These are phyloP conservation scores for Hyaloperonospora arabidopsidis DNA, from an alignment of 352 stramenopile species.

Conservation along the genomic window DNA sequence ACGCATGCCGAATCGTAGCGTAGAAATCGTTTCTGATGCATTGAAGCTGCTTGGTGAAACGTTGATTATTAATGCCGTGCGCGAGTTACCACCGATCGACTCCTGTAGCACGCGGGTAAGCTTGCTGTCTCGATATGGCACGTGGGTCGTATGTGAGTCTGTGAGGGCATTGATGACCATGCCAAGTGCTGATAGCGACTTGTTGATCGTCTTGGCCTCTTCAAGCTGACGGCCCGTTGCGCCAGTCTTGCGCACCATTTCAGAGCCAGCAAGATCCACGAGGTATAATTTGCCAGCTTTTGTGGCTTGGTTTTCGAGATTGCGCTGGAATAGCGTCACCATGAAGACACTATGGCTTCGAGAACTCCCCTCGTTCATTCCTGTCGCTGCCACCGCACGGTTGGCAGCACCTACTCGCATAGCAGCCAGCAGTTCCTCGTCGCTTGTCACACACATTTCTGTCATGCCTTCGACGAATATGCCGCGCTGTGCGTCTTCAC, in stretches of 20 bases:
- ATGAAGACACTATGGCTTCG: conserved; percentile 90
- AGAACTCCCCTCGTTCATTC: conserved; percentile 91
- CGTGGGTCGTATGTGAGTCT: conserved; percentile 63
- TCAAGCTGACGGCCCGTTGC: conserved; percentile 87
- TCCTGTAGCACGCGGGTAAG: conserved; percentile 90
- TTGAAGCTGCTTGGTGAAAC: conserved; percentile 88
- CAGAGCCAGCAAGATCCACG: conserved; percentile 90
- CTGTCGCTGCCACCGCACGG: conserved; percentile 82
- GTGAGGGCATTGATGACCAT: conserved; percentile 93
- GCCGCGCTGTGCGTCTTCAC: conserved; percentile 80
- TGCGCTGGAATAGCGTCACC: conserved; percentile 82
- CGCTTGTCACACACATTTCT: conserved; percentile 88
- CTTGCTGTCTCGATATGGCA: conserved; percentile 89
- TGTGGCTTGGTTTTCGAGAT: conserved; percentile 81
- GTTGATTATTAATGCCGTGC: conserved; percentile 91
- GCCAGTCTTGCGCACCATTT: conserved; percentile 91
- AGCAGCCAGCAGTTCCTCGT: conserved; percentile 80
- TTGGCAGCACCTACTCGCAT: conserved; percentile 79
- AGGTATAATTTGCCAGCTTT: conserved; percentile 89
- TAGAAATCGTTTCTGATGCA: conserved; percentile 87
- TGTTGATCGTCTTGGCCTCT: conserved; percentile 96
- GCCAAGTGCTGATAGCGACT: conserved; percentile 88
- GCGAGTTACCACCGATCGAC: conserved; percentile 90
- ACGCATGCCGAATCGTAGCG: conserved; percentile 84
- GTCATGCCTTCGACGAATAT: conserved; percentile 92